phyloP scores from a whole-genome alignment of 169 alveolate species.

The Cardiosporidium cionae region DNA sequence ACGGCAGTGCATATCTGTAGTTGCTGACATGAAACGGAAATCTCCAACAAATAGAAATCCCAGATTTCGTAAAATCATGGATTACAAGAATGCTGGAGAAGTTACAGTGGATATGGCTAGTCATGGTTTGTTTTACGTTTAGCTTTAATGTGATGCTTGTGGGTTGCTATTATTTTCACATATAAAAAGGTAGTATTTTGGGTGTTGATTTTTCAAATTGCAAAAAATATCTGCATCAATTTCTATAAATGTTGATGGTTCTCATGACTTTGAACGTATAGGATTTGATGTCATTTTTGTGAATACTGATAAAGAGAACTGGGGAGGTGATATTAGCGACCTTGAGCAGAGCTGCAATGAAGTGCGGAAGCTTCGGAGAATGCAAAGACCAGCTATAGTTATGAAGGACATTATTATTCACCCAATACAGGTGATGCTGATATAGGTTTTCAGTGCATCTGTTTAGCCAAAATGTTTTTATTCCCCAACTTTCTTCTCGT shows the following conservation, averaged over 20 bases:
- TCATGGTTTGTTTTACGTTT: neutral
- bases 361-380: neutral
- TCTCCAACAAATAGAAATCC: neutral
- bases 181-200: too few species aligned
- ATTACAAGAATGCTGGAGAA: neutral
- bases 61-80: neutral
- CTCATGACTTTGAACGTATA: neutral
- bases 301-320: neutral
- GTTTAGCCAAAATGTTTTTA: too few species aligned
- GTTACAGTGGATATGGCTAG: neutral
- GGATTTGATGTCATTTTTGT: neutral
- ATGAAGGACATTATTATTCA: constrained; percentile 31
- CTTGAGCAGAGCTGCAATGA: neutral
- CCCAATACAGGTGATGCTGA: constrained; percentile 22
- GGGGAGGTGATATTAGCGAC: neutral
- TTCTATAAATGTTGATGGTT: too few species aligned
- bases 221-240: too few species aligned
- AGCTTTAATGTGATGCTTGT: too few species aligned
- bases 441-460: too few species aligned
- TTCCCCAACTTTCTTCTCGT: too few species aligned
- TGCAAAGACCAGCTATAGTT: constrained; percentile 19
- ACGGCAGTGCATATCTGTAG: neutral
- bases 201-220: too few species aligned
- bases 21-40: neutral
- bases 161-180: too few species aligned